Evolutionary conservation across 2,329 filamentous ascomycete genomes (phyloP).

Genomic region (Penicillium sp.): DNA sequence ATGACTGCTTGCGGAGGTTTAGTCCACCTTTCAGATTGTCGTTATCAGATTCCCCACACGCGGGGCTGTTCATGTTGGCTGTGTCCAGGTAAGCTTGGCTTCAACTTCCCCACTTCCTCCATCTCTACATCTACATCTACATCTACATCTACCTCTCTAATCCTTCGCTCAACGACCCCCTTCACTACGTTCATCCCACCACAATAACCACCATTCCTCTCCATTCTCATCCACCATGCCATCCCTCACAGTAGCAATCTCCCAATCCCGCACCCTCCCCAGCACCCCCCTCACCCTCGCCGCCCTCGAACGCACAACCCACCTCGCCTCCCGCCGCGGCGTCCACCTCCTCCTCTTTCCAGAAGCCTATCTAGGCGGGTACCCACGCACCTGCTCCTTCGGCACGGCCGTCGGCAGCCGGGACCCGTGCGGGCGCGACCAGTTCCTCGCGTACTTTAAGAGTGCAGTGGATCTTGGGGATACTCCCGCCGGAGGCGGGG

Average conservation of each 20-base stretch:
- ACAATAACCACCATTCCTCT: neutral
- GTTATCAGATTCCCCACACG: neutral
- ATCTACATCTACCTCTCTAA: too few species aligned
- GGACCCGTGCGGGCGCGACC: conserved; percentile 70
- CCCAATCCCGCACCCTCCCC: conserved; percentile 47
- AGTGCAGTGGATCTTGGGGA: conserved; percentile 81
- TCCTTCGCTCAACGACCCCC: too few species aligned
- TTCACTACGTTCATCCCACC: too few species aligned
- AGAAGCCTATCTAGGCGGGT: conserved; percentile 88
- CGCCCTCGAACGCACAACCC: conserved; percentile 65
- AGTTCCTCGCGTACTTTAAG: conserved; percentile 79
- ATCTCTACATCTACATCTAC: too few species aligned
- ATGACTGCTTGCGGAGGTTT: too few species aligned
- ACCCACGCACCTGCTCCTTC: conserved; percentile 82
- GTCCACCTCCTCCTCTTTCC: conserved; percentile 80
- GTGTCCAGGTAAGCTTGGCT: neutral
- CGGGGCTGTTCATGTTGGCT: neutral
- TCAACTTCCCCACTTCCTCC: neutral
- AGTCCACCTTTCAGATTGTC: too few species aligned
- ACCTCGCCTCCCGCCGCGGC: conserved; percentile 59
- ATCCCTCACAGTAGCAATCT: conserved; percentile 46
- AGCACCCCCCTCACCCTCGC: conserved; percentile 60
- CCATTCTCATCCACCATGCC: conserved; percentile 33
- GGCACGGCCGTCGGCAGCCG: conserved; percentile 73
- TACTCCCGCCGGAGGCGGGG: conserved; percentile 67